Evolutionary conservation across 768 basidiomycete species (phyloP).

Genomic region (Macrolepiota albuminosa): DNA sequence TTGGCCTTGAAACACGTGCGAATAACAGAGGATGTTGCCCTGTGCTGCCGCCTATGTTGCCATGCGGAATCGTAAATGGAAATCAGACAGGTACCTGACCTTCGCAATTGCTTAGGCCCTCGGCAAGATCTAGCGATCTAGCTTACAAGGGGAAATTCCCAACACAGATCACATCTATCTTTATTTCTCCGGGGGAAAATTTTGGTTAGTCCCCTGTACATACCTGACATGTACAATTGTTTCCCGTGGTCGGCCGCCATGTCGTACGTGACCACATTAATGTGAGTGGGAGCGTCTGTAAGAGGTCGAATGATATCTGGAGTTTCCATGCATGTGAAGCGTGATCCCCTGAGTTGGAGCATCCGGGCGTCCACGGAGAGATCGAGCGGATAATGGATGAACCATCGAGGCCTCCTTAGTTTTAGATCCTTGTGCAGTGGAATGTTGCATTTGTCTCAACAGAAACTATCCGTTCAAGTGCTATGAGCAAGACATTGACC

Average conservation of each 20-base stretch:
- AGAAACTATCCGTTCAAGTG: conserved; percentile 1
- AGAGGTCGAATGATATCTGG: neutral
- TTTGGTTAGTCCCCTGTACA: conserved; percentile 25
- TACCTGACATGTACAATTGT: conserved; percentile 12
- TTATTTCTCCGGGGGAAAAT: conserved; percentile 27
- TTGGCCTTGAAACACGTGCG: conserved; percentile 38
- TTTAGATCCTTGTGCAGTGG: conserved; percentile 1
- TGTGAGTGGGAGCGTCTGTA: conserved; percentile 1
- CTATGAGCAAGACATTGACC: neutral
- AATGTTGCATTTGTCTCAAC: neutral
- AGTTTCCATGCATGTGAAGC: conserved; percentile 9
- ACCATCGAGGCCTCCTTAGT: conserved; percentile 9
- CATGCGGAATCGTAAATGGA: conserved; percentile 33
- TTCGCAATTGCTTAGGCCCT: conserved; percentile 18
- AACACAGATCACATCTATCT: conserved; percentile 32
- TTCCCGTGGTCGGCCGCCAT: conserved; percentile 26
- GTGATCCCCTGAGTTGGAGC: conserved; percentile 5
- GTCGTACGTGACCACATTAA: conserved; percentile 16
- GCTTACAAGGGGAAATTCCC: conserved; percentile 23
- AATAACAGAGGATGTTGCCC: conserved; percentile 30
- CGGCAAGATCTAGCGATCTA: conserved; percentile 42
- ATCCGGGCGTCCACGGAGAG: conserved; percentile 6
- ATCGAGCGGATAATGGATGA: conserved; percentile 16
- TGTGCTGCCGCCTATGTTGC: conserved; percentile 26
- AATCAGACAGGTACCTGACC: conserved; percentile 15